Percentiles rank a stretch among this genome's conserved stretches.
Evolutionary conservation across 257 asterid species (phyloP).

Genomic region (Solanum corneliomulleri): DNA sequence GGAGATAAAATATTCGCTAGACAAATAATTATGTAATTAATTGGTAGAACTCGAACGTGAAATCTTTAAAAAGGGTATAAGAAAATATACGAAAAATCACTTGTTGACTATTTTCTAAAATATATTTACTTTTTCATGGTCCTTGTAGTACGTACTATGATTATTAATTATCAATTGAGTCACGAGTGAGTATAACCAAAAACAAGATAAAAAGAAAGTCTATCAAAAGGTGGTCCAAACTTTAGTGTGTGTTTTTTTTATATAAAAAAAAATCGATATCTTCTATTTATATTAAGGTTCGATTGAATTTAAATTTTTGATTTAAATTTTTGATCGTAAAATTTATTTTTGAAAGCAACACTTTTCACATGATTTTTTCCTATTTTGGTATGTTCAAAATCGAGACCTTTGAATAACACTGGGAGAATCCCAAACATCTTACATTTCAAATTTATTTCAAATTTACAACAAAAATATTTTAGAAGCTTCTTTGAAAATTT

Average conservation of each 20-base stretch:
- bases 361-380: no score
- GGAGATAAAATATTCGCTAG: background rate
- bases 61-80: no score
- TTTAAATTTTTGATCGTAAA: accelerated
- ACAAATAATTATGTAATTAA: no score
- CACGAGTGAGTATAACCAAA: background rate
- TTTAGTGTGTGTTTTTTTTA: background rate
- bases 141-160: background rate
- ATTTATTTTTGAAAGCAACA: accelerated
- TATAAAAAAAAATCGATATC: accelerated
- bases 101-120: background rate
- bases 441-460: no score
- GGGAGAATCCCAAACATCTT: no score
- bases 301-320: accelerated
- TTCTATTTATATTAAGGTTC: accelerated
- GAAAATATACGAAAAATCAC: background rate
- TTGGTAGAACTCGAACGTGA: accelerated
- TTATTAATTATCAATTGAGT: background rate
- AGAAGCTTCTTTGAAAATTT: background rate
- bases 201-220: background rate
- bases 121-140: background rate
- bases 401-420: accelerated
- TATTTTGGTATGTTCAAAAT: background rate
- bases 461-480: no score
- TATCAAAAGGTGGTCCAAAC: background rate